A percentile compares a stretch with the other conserved stretches of the same genome.
Conservation (phyloP, 495 filamentous ascomycete genomes). For the Aspergillus nidulans region DNA sequence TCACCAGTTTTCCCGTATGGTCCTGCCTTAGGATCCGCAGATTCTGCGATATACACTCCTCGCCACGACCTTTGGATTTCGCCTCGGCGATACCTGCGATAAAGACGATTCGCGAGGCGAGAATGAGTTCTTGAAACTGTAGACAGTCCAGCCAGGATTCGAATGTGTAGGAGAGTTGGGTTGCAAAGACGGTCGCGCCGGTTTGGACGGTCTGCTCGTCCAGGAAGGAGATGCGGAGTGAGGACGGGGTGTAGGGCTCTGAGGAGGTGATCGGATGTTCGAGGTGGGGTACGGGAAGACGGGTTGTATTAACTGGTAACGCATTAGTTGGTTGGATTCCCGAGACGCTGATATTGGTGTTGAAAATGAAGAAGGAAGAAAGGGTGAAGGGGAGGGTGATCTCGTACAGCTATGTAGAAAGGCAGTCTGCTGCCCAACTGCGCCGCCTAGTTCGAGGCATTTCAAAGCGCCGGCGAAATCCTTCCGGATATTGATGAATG, state of each 20-base stretch:
- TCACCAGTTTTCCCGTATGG: slow-evolving; percentile 32
- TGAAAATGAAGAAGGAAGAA: neutral
- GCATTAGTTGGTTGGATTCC: neutral
- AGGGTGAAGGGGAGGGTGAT: slow-evolving; percentile 4
- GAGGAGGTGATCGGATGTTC: slow-evolving; percentile 38
- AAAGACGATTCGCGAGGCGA: slow-evolving; percentile 38
- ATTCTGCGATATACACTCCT: slow-evolving; percentile 49
- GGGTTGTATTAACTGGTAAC: slow-evolving; percentile 33
- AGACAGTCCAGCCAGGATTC: slow-evolving; percentile 43
- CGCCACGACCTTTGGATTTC: slow-evolving; percentile 45
- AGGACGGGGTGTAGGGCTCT: slow-evolving; percentile 16
- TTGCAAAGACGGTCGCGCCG: slow-evolving; percentile 36
- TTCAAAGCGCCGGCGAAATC: slow-evolving; percentile 35
- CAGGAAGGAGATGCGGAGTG: slow-evolving; percentile 41
- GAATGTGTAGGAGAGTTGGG: slow-evolving; percentile 43
- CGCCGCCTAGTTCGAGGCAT: slow-evolving; percentile 39
- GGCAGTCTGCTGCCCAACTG: slow-evolving; percentile 35
- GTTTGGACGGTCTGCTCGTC: slow-evolving; percentile 45
- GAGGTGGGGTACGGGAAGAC: slow-evolving; percentile 42
- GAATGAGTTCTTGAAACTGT: slow-evolving; percentile 41
- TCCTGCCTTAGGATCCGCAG: slow-evolving; percentile 36
- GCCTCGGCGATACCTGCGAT: slow-evolving; percentile 44
- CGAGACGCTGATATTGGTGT: too few species aligned
- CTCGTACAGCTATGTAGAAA: slow-evolving; percentile 40
- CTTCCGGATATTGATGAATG: slow-evolving; percentile 40